Percentiles rank a stretch among this genome's conserved stretches.
phyloP scores from a whole-genome alignment of 352 stramenopile genomes.

The Phytophthora boehmeriae region DNA sequence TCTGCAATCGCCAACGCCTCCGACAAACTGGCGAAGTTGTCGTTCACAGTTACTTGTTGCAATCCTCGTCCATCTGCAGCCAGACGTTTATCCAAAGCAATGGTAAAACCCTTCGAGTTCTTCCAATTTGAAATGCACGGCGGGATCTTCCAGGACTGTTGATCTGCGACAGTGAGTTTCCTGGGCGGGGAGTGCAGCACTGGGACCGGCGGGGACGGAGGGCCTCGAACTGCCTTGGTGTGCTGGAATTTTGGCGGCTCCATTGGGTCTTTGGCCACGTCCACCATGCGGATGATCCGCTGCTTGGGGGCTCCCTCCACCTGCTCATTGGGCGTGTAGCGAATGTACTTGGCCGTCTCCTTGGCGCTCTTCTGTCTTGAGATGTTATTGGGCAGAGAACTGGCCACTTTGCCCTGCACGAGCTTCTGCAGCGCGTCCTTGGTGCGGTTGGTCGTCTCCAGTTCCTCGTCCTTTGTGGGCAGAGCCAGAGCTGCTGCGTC shows the following conservation, averaged over 20 bases:
- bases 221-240: conserved; percentile 94
- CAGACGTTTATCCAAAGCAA: conserved; percentile 99
- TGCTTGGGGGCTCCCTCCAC: conserved; percentile 74
- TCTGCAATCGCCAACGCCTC: conserved; percentile 98
- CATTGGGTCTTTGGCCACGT: conserved; percentile 98
- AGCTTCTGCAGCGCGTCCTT: conserved; percentile 90
- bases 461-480: conserved; percentile 65
- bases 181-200: conserved; percentile 93
- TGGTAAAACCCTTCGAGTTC: conserved; percentile 98
- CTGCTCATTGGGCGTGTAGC: conserved; percentile 87
- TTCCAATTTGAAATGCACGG: conserved; percentile 99
- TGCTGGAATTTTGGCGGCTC: conserved; percentile 99
- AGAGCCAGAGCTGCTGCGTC: conserved; percentile 57
- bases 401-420: conserved; percentile 91
- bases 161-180: conserved; percentile 93
- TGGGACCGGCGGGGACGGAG: conserved; percentile 90
- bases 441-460: conserved; percentile 72
- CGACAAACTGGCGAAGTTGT: conserved; percentile 98
- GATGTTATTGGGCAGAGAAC: conserved; percentile 74
- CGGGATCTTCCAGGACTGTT: conserved; percentile 99
- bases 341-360: conserved; percentile 82
- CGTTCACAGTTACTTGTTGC: conserved; percentile 96
- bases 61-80: conserved; percentile 97
- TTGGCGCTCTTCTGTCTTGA: conserved; percentile 92
- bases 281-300: conserved; percentile 99